Base-by-base conservation (phyloP, 345 rosid species). In the Citrus mangshanensis region DNA sequence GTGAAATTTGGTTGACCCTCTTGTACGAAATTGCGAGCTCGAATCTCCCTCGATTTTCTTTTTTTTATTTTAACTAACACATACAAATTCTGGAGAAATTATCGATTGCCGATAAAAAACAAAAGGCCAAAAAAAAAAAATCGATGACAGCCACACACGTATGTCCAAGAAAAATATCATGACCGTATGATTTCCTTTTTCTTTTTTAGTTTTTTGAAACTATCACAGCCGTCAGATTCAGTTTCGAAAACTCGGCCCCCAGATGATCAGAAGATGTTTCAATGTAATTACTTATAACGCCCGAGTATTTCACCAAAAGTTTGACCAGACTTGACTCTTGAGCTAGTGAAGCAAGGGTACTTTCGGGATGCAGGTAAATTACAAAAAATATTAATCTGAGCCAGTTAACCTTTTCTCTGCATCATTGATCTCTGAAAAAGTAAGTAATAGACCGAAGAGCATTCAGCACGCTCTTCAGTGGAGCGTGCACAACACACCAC, bases 201-300 rank as follows among this genome's bases (percentile, higher is more conserved):
- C 3, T 42, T 46, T 46, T 12, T 46, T 13, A 0, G 13, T 12
- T 42, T 37, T 42, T 42, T 42, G 5, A 46, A 54, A 54, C 21
- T 54, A 18, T 18, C 58, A 18, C 22, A 54, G 19, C 80, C 82
- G 88, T 78, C 88, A 83, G 88, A 84, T 85, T 88, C 88, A 80
- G 82, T 77, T 86, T 85, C 87, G 86, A 85, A 80, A 86, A 84
- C 80, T 78, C 68, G 73, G 79, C 86, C 87, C 34, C 59, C 86
- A 77, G 89, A 72, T 35, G 66, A 70, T 67, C 86, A 81, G 91
- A 74, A 54, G 66, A 70, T 77, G 88, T 78, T 77, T 37, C 32
- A 0, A 0, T 1, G 0, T 6, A 59, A 65, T 79, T 75, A 84
- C 87, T 1, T 27, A 28, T 0, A 82, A 59, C 51, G 25, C 73